phyloP scores from a whole-genome alignment of 2,329 filamentous ascomycete genomes.

The Microdochium nivale region DNA sequence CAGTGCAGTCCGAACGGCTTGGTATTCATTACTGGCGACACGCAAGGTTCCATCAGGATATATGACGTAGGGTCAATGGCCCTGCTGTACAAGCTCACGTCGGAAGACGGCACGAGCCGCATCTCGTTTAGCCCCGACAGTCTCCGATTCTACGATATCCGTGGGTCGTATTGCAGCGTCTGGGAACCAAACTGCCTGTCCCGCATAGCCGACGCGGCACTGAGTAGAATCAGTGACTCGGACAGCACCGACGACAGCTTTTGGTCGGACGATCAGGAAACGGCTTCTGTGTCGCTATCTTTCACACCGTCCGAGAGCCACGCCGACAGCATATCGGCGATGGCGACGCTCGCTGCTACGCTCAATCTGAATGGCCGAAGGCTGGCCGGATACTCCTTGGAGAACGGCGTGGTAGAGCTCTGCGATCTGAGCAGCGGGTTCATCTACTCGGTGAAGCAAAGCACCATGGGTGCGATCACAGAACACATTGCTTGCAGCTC shows the following conservation, averaged over 20 bases:
- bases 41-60: slow-evolving; percentile 8
- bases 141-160: slow-evolving; percentile 11
- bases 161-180: slow-evolving; percentile 10
- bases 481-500: slow-evolving; percentile 5
- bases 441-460: slow-evolving; percentile 5
- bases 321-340: slow-evolving; percentile 4
- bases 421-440: slow-evolving; percentile 4
- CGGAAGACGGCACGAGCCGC: slow-evolving; percentile 6
- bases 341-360: slow-evolving; percentile 4
- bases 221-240: slow-evolving; percentile 1
- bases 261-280: slow-evolving; percentile 3
- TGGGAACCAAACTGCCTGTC: slow-evolving; percentile 14
- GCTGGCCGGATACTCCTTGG: slow-evolving; percentile 6
- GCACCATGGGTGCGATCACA: slow-evolving; percentile 1
- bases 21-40: slow-evolving; percentile 9
- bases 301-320: slow-evolving; percentile 5
- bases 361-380: background rate
- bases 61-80: slow-evolving; percentile 10
- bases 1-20: slow-evolving; percentile 7
- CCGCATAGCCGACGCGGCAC: slow-evolving; percentile 4
- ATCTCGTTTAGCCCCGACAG: slow-evolving; percentile 10
- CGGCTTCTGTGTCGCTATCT: slow-evolving; percentile 2
- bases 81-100: slow-evolving; percentile 10
- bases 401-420: slow-evolving; percentile 7
- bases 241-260: slow-evolving; percentile 1